Base-by-base conservation (phyloP, 179 eudicot species). In the Gypsophila paniculata region DNA sequence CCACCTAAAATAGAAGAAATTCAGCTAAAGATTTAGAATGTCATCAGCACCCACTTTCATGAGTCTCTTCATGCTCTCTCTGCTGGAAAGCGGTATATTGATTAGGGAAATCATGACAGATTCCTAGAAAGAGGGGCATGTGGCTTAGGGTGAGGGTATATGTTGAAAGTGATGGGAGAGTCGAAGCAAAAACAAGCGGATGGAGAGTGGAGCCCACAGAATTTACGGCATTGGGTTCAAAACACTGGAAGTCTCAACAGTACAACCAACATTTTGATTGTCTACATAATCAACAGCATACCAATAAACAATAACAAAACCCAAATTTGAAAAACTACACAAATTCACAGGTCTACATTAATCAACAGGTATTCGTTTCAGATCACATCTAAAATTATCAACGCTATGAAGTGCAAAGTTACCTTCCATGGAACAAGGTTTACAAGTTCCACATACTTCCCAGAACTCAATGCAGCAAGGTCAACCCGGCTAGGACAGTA, bases 401-500 rank as follows among this genome's bases (percentile, higher is more conserved):
- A 46, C 34, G 39, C 36, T 17, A 63, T 34, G 51, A 42, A 67
- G 18, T 62, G 38, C 61, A 46, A 55, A 25, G 51, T 79, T 86
- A 94, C 99, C 99, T 90, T 94, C 99, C 97, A 94, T 65, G 92
- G 92, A 78, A 91, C 87, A 23, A 91, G 82, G 82, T 94, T 94
- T 46, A 91, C 90, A 78, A 94, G 92, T 74, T 94, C 99, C 80
- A 88, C 96, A 77, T 90, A 94, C 79, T 92, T 94, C 66, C 99
- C 97, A 67, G 90, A 89, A 72, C 96, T 81, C 72, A 90, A 72
- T 52, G 99, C 99, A 21, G 93, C 86, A 76, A 91, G 87, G 78
- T 94, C 99, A 79, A 94, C 85, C 74, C 81, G 91, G 76, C 83
- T 76, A 67, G 99, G 99, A 58, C 67, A 67, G 82, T 94, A 94